Percentiles rank a stretch among this genome's conserved stretches.
These are phyloP conservation scores for Fusarium neocosmosporiellum DNA, from an alignment of 2,329 filamentous ascomycete genomes.

Conservation along the genomic window DNA sequence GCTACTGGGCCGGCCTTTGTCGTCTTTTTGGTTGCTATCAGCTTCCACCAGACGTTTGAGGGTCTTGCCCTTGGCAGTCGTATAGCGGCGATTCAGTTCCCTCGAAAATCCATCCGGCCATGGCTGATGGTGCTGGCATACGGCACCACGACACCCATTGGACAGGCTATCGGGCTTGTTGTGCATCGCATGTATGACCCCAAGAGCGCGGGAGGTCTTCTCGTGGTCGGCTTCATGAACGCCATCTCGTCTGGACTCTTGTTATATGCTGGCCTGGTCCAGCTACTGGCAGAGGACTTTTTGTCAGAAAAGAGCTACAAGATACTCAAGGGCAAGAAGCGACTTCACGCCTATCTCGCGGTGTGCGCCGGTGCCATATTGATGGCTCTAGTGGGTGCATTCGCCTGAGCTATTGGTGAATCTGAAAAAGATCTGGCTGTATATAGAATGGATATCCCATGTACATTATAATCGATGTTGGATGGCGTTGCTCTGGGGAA, in stretches of 20 bases:
- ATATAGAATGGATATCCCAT: slow-evolving; percentile 27
- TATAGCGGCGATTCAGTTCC: slow-evolving; percentile 86
- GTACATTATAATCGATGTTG: slow-evolving; percentile 11
- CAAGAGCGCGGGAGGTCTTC: slow-evolving; percentile 76
- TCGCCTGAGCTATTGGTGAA: slow-evolving; percentile 62
- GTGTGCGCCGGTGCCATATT: slow-evolving; percentile 73
- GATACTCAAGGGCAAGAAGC: slow-evolving; percentile 69
- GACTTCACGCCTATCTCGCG: slow-evolving; percentile 71
- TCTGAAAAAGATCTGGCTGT: slow-evolving; percentile 11
- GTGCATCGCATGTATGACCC: slow-evolving; percentile 86
- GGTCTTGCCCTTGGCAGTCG: slow-evolving; percentile 86
- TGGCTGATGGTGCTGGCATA: slow-evolving; percentile 87
- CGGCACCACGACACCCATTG: slow-evolving; percentile 81
- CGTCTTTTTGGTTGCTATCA: slow-evolving; percentile 83
- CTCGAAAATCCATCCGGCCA: slow-evolving; percentile 77
- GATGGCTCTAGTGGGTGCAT: slow-evolving; percentile 79
- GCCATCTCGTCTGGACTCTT: slow-evolving; percentile 84
- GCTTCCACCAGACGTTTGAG: slow-evolving; percentile 90
- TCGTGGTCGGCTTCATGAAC: slow-evolving; percentile 90
- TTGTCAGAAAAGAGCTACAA: slow-evolving; percentile 79
- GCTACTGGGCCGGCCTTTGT: slow-evolving; percentile 83
- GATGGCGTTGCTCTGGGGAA: slow-evolving; percentile 13
- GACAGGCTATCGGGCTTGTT: slow-evolving; percentile 83
- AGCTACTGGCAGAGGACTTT: slow-evolving; percentile 88
- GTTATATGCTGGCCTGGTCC: slow-evolving; percentile 84